phyloP scores from a whole-genome alignment of 306 rosid genomes.

The Lagenaria siceraria region DNA sequence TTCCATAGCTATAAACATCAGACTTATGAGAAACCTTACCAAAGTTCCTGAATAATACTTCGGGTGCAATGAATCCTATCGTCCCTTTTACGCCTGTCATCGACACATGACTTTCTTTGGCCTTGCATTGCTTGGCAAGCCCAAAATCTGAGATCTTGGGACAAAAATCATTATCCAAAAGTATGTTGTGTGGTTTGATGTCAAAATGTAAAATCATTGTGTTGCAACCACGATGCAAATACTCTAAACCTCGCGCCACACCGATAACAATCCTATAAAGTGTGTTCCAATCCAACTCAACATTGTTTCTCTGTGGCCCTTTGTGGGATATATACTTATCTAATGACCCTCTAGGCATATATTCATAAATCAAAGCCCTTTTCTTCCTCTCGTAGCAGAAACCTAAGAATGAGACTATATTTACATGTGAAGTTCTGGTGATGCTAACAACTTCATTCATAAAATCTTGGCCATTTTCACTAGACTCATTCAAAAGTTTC shows the following conservation, averaged over 20 bases:
- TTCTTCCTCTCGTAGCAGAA: conserved; percentile 44
- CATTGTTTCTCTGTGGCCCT: conserved; percentile 18
- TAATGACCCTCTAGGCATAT: conserved; percentile 42
- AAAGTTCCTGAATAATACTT: not conserved
- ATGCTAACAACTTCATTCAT: conserved; percentile 54
- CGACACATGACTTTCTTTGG: not conserved
- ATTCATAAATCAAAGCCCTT: conserved; percentile 67
- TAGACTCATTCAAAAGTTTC: conserved; percentile 50
- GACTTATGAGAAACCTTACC: conserved; percentile 1
- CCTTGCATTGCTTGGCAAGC: conserved; percentile 13
- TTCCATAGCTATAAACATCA: conserved; percentile 8
- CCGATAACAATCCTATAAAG: conserved; percentile 27
- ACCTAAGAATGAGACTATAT: conserved; percentile 61
- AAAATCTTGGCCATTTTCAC: conserved; percentile 63
- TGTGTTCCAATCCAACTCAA: conserved; percentile 46
- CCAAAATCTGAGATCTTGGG: conserved; percentile 87
- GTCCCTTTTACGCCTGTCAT: not conserved
- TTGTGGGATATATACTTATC: not conserved
- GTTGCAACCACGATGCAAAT: conserved; percentile 1
- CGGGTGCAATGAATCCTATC: not conserved
- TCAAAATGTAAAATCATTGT: conserved; percentile 62
- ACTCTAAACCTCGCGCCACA: conserved; percentile 24
- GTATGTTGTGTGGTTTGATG: conserved; percentile 74
- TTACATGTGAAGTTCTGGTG: conserved; percentile 34
- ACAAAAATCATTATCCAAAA: conserved; percentile 39